Evolutionary conservation across 1,284 basidiomycete species (phyloP), one percentile per base, ranked within the genome.

Genomic region (Schizophyllum amplum): DNA sequence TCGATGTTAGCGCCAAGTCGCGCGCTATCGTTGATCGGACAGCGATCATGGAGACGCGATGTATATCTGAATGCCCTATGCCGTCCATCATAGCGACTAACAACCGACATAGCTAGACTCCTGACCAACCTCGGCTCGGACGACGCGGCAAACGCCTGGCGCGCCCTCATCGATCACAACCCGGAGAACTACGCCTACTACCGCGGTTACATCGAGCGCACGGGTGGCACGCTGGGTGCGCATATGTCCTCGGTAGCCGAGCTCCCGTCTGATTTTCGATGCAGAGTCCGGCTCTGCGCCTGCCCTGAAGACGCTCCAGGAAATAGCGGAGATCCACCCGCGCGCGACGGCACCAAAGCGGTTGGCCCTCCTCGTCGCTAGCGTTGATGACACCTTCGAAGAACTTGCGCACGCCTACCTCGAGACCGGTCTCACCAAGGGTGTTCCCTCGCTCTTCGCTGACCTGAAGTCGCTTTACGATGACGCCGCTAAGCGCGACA

Each of bases 361-460:
- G 11, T 70, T 96, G 17, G 81, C 85, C 4, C 77, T 98, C 2
- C 78, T 79, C 4, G 73, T 92, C 48, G 80, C 90, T 0, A 66
- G 75, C 17, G 24, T 22, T 20, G 48, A 50, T 20, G 86, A 84
- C 72, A 67, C 70, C 63, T 98, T 99, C 75, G 78, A 75, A 54
- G 69, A 77, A 23, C 79, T 90, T 20, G 84, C 82, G 1, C 77
- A 79, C 55, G 73, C 79, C 1, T 98, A 99, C 71, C 72, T 98
- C 53, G 70, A 81, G 20, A 74, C 76, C 2, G 90, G 84, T 6
- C 74, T 99, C 15, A 80, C 81, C 57, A 93, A 92, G 64, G 96
- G 95, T 59, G 80, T 99, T 25, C 97, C 97, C 1, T 98, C 94
- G 2, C 78, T 99, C 5, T 99, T 98, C 67, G 86, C 89, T 24